Base-by-base conservation (phyloP, 768 basidiomycete genomes). In the Pholiota microspora region DNA sequence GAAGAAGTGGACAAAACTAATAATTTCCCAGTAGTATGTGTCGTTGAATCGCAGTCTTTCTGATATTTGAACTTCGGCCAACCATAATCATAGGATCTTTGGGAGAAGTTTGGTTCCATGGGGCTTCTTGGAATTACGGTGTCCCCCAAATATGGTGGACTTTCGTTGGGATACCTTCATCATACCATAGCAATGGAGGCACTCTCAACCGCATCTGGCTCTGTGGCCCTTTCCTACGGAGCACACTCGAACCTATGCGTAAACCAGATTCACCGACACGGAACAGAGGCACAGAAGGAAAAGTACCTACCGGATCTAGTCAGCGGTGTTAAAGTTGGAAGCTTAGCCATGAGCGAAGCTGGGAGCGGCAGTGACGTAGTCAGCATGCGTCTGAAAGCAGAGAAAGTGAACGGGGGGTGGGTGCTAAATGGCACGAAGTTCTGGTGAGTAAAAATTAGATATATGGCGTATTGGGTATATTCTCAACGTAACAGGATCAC, bases 181-280 rank as follows among this genome's bases (percentile, higher is more conserved):
- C 94, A 94, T 69, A 89, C 88, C 3, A 78, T 98, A 45, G 94
- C 91, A 6, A 97, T 97, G 94, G 95, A 98, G 73, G 92, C 92
- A 58, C 74, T 98, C 51, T 96, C 94, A 31, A 76, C 84, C 23
- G 90, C 92, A 15, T 96, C 94, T 5, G 95, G 92, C 29, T 94
- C 92, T 3, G 89, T 98, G 24, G 95, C 89, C 2, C 81, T 98
- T 5, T 94, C 92, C 2, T 95, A 95, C 56, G 93, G 91, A 51
- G 92, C 93, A 28, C 93, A 95, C 63, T 94, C 92, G 12, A 95
- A 95, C 64, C 80, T 95, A 28, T 95, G 93, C 59, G 83, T 87
- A 28, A 90, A 90, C 67, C 89, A 91, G 70, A 92, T 94, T 23
- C 81, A 89, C 67, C 76, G 93, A 24, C 89, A 92, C 64, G 93